Percentiles rank a stretch among this genome's conserved stretches.
Conservation (phyloP, 345 rosid species). For the Cardiospermum halicacabum region DNA sequence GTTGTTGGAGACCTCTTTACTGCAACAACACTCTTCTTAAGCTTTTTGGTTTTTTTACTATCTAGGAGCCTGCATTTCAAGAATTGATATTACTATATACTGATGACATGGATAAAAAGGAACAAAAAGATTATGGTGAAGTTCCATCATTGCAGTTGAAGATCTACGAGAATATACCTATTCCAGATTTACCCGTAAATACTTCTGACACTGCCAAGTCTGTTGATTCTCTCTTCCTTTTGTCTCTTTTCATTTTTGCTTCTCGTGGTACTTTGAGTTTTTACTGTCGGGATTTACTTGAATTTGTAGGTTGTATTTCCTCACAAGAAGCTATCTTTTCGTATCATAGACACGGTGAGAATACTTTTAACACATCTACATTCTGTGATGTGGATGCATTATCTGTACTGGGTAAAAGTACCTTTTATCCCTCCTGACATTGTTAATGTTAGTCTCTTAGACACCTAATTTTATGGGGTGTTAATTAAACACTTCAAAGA, state of each 20-base stretch:
- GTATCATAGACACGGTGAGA: slow-evolving; percentile 91
- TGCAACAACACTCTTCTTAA: slow-evolving; percentile 9
- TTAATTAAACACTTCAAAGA: too few species aligned
- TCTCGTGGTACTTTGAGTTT: slow-evolving; percentile 4
- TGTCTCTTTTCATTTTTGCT: neutral
- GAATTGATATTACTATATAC: slow-evolving; percentile 84
- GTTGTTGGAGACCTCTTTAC: slow-evolving; percentile 3
- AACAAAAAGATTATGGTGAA: slow-evolving; percentile 34
- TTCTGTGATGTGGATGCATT: too few species aligned
- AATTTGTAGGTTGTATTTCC: slow-evolving; percentile 81
- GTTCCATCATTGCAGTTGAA: slow-evolving; percentile 66
- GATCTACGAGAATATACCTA: slow-evolving; percentile 82
- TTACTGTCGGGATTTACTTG: slow-evolving; percentile 16
- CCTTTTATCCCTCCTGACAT: too few species aligned
- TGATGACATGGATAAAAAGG: slow-evolving; percentile 37
- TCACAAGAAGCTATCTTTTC: slow-evolving; percentile 90
- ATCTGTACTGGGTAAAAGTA: too few species aligned
- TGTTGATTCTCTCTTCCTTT: slow-evolving; percentile 27
- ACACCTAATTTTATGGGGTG: too few species aligned
- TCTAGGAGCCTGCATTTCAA: slow-evolving; percentile 90
- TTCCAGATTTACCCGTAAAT: slow-evolving; percentile 93
- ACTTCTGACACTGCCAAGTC: slow-evolving; percentile 24
- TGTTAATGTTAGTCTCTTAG: too few species aligned
- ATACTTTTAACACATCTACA: slow-evolving; percentile 13
- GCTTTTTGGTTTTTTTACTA: slow-evolving; percentile 25